These are phyloP conservation scores for Tolypocladium capitatum DNA, from an alignment of 2,329 filamentous ascomycete species.

Conservation along the genomic window DNA sequence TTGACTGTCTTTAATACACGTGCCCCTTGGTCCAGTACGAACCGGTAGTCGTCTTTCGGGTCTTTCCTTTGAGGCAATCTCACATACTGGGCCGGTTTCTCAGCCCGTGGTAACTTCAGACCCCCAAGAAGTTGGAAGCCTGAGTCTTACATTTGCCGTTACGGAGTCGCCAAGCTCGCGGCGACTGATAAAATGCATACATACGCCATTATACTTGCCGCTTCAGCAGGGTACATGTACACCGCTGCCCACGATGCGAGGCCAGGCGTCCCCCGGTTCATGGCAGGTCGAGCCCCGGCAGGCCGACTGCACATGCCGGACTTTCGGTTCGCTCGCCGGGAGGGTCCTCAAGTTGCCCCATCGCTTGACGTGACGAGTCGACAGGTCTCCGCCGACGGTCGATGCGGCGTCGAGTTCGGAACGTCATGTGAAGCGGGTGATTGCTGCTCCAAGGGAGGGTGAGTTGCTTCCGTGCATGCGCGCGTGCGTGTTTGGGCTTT, in stretches of 20 bases:
- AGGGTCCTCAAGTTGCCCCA: background rate
- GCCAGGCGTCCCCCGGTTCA: background rate
- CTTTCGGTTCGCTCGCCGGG: background rate
- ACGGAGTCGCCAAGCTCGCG: too few relatives aligned
- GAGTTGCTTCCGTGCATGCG: conserved; percentile 3
- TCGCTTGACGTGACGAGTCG: conserved; percentile 3
- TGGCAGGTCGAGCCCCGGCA: too few relatives aligned
- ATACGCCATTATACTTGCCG: background rate
- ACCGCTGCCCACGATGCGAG: too few relatives aligned
- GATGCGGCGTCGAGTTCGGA: conserved; percentile 27
- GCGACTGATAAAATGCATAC: background rate
- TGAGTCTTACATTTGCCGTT: too few relatives aligned
- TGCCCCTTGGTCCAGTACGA: too few relatives aligned
- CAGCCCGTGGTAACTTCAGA: too few relatives aligned
- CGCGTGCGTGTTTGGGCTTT: too few relatives aligned
- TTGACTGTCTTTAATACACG: too few relatives aligned
- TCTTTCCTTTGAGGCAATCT: too few relatives aligned
- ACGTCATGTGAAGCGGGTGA: conserved; percentile 19
- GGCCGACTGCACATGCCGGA: background rate
- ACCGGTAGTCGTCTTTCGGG: too few relatives aligned
- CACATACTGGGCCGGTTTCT: too few relatives aligned
- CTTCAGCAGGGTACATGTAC: background rate
- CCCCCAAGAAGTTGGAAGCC: too few relatives aligned
- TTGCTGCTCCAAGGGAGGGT: conserved; percentile 31
- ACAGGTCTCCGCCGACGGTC: conserved; percentile 21